These are phyloP conservation scores for Penicillium paxilli DNA, from an alignment of 495 filamentous ascomycete genomes.

Conservation along the genomic window DNA sequence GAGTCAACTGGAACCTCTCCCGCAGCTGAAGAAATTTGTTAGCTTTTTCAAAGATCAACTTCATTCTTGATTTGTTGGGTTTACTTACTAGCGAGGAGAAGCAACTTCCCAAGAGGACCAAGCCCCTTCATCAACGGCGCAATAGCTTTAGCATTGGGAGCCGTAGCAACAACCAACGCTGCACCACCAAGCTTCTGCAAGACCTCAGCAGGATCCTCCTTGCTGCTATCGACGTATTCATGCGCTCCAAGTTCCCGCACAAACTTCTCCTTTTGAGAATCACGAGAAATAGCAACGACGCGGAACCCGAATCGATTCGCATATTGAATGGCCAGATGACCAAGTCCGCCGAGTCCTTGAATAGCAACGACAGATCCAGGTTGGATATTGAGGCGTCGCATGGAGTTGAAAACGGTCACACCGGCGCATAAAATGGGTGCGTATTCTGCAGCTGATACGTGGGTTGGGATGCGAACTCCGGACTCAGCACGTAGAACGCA, in stretches of 20 bases:
- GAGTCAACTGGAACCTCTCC: conserved; percentile 25
- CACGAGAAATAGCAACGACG: conserved; percentile 61
- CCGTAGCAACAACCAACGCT: conserved; percentile 62
- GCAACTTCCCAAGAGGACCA: conserved; percentile 57
- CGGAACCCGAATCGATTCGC: conserved; percentile 65
- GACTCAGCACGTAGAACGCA: conserved; percentile 61
- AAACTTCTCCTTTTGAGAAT: conserved; percentile 57
- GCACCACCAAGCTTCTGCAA: conserved; percentile 63
- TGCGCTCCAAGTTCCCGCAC: conserved; percentile 64
- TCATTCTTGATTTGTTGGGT: not conserved
- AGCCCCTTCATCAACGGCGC: conserved; percentile 54
- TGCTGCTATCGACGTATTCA: conserved; percentile 63
- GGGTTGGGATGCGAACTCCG: conserved; percentile 57
- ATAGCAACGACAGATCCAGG: conserved; percentile 61
- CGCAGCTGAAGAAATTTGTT: conserved; percentile 14
- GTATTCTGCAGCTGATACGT: conserved; percentile 57
- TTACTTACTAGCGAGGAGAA: conserved; percentile 49
- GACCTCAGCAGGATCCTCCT: conserved; percentile 48
- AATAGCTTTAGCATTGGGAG: conserved; percentile 56
- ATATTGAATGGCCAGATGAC: conserved; percentile 69
- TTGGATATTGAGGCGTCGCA: conserved; percentile 59
- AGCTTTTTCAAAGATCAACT: not conserved
- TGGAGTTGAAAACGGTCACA: conserved; percentile 70
- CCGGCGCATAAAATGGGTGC: conserved; percentile 73
- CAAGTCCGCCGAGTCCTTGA: conserved; percentile 66